A percentile compares a stretch with the other conserved stretches of the same genome.
Evolutionary conservation across 75 land plant genomes (phyloP).

Genomic region (Cupressus sempervirens): DNA sequence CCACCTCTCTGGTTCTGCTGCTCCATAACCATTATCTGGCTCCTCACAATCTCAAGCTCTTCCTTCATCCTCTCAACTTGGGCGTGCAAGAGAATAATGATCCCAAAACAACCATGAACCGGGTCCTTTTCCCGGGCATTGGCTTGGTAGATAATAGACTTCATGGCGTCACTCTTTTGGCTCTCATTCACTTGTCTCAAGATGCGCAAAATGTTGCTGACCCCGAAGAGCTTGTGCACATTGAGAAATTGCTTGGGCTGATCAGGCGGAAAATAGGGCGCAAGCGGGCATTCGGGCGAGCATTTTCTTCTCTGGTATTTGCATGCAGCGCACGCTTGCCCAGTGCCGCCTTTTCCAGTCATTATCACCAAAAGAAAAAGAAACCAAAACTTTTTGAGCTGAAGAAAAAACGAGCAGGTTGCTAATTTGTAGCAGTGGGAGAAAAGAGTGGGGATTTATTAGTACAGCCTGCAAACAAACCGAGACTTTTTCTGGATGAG

Average conservation of each 20-base stretch:
- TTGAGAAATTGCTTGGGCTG: constrained; percentile 25
- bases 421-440: too few species aligned
- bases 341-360: constrained; percentile 40
- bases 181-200: constrained; percentile 35
- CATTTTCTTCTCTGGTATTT: constrained; percentile 47
- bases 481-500: not conserved
- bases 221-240: constrained; percentile 48
- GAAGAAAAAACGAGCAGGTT: too few species aligned
- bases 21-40: constrained; percentile 6
- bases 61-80: constrained; percentile 24
- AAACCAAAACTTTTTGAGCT: too few species aligned
- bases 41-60: constrained; percentile 26
- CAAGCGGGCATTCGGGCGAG: constrained; percentile 42
- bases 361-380: not conserved
- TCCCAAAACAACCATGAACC: constrained; percentile 57
- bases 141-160: constrained; percentile 66
- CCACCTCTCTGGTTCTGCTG: not conserved
- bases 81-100: constrained; percentile 34
- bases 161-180: constrained; percentile 54
- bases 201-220: constrained; percentile 36
- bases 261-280: constrained; percentile 55
- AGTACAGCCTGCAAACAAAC: constrained; percentile 2
- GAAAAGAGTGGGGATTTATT: not conserved
- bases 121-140: constrained; percentile 64
- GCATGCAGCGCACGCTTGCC: constrained; percentile 48